phyloP scores from a whole-genome alignment of 495 filamentous ascomycete genomes.

The Aspergillus olivimuriae region DNA sequence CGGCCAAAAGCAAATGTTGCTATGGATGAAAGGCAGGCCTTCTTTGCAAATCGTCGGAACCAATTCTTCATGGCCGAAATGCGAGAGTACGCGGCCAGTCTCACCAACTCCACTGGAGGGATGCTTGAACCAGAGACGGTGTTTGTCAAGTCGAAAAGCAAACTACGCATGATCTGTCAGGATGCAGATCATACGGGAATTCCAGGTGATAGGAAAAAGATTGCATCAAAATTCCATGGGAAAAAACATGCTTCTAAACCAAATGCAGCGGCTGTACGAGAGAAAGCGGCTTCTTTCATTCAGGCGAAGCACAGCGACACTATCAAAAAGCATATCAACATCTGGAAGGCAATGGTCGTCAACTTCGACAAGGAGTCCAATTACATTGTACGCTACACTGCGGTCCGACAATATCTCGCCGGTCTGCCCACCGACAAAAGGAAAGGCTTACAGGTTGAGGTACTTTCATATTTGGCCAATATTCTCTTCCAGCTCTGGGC shows the following conservation, averaged over 20 bases:
- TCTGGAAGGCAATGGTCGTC: conserved; percentile 3
- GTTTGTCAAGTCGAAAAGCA: conserved; percentile 9
- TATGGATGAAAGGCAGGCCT: conserved; percentile 4
- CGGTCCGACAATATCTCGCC: conserved; percentile 37
- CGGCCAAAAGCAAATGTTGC: conserved; percentile 25
- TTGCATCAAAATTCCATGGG: too few relatives aligned
- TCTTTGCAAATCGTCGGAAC: conserved; percentile 11
- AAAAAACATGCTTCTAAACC: too few relatives aligned
- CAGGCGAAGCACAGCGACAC: not conserved
- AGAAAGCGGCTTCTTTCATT: conserved; percentile 2
- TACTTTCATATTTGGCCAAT: conserved; percentile 40
- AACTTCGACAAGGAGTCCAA: conserved; percentile 25
- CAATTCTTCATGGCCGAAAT: conserved; percentile 43
- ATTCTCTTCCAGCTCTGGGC: conserved; percentile 26
- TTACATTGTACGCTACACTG: conserved; percentile 31
- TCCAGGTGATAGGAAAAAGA: too few relatives aligned
- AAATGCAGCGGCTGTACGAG: not conserved
- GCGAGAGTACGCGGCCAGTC: conserved; percentile 60
- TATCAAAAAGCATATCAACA: conserved; percentile 1
- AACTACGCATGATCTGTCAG: too few relatives aligned
- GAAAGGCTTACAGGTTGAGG: conserved; percentile 26
- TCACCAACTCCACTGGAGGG: conserved; percentile 58
- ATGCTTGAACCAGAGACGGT: conserved; percentile 57
- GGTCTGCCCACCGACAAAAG: conserved; percentile 21
- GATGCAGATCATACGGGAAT: too few relatives aligned